phyloP scores from a whole-genome alignment of 2,329 filamentous ascomycete genomes.

The Sarocladium kiliense region DNA sequence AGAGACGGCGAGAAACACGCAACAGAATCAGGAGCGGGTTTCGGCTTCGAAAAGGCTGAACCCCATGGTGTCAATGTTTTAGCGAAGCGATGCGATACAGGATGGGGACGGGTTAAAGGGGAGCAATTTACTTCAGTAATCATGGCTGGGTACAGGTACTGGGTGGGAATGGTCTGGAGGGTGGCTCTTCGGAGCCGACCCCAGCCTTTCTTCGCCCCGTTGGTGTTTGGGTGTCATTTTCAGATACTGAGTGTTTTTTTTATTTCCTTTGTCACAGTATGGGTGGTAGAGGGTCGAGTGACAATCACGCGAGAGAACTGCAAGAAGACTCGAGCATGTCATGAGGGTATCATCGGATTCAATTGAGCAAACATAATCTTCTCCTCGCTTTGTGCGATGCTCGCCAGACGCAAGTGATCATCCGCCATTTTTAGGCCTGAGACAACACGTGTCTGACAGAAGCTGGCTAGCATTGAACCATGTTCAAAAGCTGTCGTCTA shows the following conservation, averaged over 20 bases:
- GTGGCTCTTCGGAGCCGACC: background rate
- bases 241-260: background rate
- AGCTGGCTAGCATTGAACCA: too few relatives aligned
- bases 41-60: too few relatives aligned
- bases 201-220: background rate
- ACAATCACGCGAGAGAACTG: too few relatives aligned
- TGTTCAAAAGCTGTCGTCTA: constrained; percentile 57
- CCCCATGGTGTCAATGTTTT: too few relatives aligned
- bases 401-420: too few relatives aligned
- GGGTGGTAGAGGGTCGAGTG: background rate
- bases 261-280: too few relatives aligned
- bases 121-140: background rate
- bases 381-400: background rate
- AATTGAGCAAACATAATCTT: background rate
- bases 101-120: background rate
- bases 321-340: background rate
- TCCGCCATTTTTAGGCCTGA: too few relatives aligned
- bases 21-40: too few relatives aligned
- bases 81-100: background rate
- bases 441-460: too few relatives aligned
- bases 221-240: background rate
- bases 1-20: too few relatives aligned
- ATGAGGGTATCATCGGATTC: background rate
- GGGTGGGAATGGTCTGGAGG: background rate
- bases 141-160: background rate